Percentiles rank a stretch among this genome's conserved stretches.
Evolutionary conservation across 139 green algal species (phyloP).

Genomic region (Chlorella sp.): DNA sequence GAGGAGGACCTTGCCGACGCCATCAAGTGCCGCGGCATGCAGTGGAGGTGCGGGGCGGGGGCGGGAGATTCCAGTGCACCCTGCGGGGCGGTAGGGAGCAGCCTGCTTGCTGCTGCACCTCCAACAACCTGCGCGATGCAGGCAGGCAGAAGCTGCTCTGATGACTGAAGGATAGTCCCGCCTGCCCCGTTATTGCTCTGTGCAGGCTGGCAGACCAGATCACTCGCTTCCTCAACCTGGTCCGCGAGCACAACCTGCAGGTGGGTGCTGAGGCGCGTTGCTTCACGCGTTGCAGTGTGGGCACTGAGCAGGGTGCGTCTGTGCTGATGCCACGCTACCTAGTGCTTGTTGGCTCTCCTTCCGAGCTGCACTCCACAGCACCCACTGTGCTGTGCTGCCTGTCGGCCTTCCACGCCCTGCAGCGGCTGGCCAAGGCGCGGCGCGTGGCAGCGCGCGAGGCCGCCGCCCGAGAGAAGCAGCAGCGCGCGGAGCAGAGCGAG

Average conservation of each 20-base stretch:
- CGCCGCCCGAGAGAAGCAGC: too few relatives aligned
- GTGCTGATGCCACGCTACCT: too few relatives aligned
- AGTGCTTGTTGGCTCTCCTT: too few relatives aligned
- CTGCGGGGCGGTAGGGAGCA: too few relatives aligned
- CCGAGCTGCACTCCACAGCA: too few relatives aligned
- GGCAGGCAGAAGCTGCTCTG: too few relatives aligned
- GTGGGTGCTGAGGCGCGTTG: too few relatives aligned
- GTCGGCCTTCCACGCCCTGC: not conserved
- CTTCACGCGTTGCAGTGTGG: too few relatives aligned
- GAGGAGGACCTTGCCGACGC: constrained; percentile 50
- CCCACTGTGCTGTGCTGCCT: too few relatives aligned
- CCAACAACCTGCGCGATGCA: too few relatives aligned
- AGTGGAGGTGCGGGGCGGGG: constrained; percentile 20
- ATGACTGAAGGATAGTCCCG: too few relatives aligned
- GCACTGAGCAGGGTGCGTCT: too few relatives aligned
- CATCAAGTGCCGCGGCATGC: constrained; percentile 68
- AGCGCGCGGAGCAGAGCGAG: not conserved
- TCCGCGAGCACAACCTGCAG: constrained; percentile 44
- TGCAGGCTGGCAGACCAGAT: constrained; percentile 60
- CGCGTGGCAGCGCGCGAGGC: not conserved
- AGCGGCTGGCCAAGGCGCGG: not conserved
- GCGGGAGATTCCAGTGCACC: not conserved
- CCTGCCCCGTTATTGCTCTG: not conserved
- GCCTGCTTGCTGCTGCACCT: not conserved
- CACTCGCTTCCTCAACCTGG: constrained; percentile 40